phyloP scores from a whole-genome alignment of 495 filamentous ascomycete species.

The Neurospora africana region DNA sequence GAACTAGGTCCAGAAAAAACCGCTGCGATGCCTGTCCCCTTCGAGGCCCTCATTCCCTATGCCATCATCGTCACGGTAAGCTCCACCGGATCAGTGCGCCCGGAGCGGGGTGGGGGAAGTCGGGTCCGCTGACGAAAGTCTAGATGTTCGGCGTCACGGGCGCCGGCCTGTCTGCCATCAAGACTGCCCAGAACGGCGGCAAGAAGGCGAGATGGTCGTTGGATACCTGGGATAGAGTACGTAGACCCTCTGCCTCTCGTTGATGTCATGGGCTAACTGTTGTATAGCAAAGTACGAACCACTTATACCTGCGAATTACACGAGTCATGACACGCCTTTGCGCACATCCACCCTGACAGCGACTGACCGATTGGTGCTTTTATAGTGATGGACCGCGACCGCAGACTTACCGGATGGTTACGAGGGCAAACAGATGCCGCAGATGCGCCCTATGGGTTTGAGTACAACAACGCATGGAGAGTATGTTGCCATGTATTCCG shows the following conservation, averaged over 20 bases:
- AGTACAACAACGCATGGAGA: conserved; percentile 93
- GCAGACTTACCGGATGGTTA: conserved; percentile 71
- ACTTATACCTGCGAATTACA: background rate
- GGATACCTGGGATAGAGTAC: conserved; percentile 90
- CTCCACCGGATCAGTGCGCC: conserved; percentile 11
- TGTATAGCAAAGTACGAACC: conserved; percentile 62
- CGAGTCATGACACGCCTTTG: conserved; percentile 1
- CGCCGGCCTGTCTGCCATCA: conserved; percentile 60
- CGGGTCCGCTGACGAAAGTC: conserved; percentile 18
- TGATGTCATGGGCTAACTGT: conserved; percentile 20
- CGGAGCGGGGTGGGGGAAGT: conserved; percentile 6
- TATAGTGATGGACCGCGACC: conserved; percentile 94
- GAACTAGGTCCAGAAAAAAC: conserved; percentile 14
- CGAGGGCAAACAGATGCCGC: conserved; percentile 79
- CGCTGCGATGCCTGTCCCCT: conserved; percentile 79
- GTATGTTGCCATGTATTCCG: conserved; percentile 16
- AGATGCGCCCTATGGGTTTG: conserved; percentile 75
- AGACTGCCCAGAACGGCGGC: conserved; percentile 73
- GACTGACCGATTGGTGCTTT: conserved; percentile 16
- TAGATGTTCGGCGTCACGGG: conserved; percentile 91
- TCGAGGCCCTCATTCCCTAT: conserved; percentile 91
- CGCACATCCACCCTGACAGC: background rate
- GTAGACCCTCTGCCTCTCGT: conserved; percentile 26
- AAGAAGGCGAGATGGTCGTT: conserved; percentile 74
- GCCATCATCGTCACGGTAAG: conserved; percentile 79